Base-by-base conservation (phyloP, 148 eudicot species). In the Rhododendron henanense region DNA sequence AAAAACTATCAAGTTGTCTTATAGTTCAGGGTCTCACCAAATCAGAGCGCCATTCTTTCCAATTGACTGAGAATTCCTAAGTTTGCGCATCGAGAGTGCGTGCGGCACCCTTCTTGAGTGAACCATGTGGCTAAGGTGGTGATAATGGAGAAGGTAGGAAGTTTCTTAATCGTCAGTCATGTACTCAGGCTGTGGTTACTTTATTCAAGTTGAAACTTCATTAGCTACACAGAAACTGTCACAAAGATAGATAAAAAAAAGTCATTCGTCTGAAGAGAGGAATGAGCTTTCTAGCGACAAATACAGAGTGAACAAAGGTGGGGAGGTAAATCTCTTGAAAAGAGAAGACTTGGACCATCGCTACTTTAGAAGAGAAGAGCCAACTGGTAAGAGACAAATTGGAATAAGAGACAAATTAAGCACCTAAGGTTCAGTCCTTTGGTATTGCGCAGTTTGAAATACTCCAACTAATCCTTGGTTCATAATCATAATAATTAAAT, bases 291-390 rank as follows among this genome's bases (percentile, higher is more conserved):
- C 67, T 74, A 84, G 81, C 41, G 89, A 86, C 59, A 83, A 81
- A 80, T 88, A 83, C 44, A 85, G 78, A 73, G 78, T 75, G 25
- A 87, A 77, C 50, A 61, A 85, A 74, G 85, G 86, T 15, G 84
- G 74, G 79, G 92, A 71, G 63, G 89, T 9, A 57, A 74, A 65
- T 74, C 67, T 85, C 71, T 73, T 79, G 80, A 89, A 84, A 82
- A 92, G 81, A 84, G 91, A 91, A 41, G 91, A 89, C 69, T 39
- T 84, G 84, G 90, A 88, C 78, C 80, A 69, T 81, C 84, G 79
- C 69, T 39, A 83, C 73, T 53, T 84, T 15, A 84, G 71, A 84
- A 86, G 86, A 83, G 83, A 91, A 21, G 93, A 86, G 83, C 53
- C 39, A 44, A 48, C 37, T 19, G 82, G 84, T 59, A 71, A 86